phyloP scores from a whole-genome alignment of 345 rosid genomes.

The Aquilaria malaccensis region DNA sequence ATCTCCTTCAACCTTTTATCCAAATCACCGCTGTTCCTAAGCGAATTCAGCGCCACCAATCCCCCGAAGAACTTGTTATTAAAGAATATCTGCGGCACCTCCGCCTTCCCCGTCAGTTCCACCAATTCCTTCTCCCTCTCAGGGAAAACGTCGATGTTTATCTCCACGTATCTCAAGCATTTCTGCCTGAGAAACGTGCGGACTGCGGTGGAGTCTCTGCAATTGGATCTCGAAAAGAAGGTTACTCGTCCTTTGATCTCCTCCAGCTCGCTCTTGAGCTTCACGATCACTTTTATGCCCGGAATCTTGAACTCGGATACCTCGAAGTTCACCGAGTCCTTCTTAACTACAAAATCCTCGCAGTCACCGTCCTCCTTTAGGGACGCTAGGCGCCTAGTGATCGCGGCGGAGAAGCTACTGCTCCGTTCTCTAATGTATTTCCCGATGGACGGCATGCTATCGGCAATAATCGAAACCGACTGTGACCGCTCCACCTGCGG shows the following conservation, averaged over 20 bases:
- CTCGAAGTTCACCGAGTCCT: slow-evolving; percentile 17
- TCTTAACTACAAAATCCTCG: slow-evolving; percentile 3
- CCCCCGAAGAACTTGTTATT: slow-evolving; percentile 81
- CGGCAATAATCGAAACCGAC: slow-evolving; percentile 25
- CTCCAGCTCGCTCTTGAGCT: slow-evolving; percentile 30
- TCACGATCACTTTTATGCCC: slow-evolving; percentile 70
- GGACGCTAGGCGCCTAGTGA: slow-evolving; percentile 39
- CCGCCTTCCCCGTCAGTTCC: slow-evolving; percentile 46
- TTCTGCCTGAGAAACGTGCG: slow-evolving; percentile 51
- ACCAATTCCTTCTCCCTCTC: slow-evolving; percentile 53
- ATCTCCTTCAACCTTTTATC: slow-evolving; percentile 51
- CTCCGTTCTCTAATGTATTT: slow-evolving; percentile 57
- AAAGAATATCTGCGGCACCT: slow-evolving; percentile 86
- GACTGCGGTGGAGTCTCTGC: slow-evolving; percentile 77
- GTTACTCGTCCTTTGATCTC: slow-evolving; percentile 47
- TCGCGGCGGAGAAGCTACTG: slow-evolving; percentile 44
- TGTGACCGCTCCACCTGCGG: slow-evolving; percentile 25
- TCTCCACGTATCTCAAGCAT: slow-evolving; percentile 60
- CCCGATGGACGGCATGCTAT: slow-evolving; percentile 40
- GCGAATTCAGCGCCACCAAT: slow-evolving; percentile 64
- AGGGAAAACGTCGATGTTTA: slow-evolving; percentile 76
- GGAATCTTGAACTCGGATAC: slow-evolving; percentile 67
- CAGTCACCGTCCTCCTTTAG: slow-evolving; percentile 16
- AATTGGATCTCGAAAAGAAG: slow-evolving; percentile 73
- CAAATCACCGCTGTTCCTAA: slow-evolving; percentile 62